Evolutionary conservation across 2,329 filamentous ascomycete genomes (phyloP), one percentile per base, ranked within the genome.

Genomic region (Beauveria sp.): DNA sequence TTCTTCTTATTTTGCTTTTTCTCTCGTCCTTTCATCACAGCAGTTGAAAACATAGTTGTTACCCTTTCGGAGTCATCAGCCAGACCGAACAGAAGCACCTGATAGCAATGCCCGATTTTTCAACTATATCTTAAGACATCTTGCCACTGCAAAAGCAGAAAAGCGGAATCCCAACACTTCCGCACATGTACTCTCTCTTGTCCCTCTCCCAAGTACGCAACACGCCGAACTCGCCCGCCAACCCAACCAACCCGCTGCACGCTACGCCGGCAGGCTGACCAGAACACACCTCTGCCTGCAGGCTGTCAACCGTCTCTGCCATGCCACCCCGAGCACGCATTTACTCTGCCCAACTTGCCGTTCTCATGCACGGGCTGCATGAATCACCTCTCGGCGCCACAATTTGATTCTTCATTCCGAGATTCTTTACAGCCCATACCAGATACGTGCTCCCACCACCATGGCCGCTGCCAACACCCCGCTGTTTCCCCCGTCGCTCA

Each of bases 401-500:
- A 22, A 30, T 41, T 16, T 4, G 2, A 41, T 20, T 28, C 10
- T 14, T 3, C 34, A 37, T 37, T 20, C n/a, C 14, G 20, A 41
- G 34, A 30, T 50, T 24, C 47, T 12, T 24, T 26, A 24, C 44
- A 8, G 22, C 34, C 30, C 20, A 14, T 6, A 41, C 16, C 14
- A 28, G 8, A 4, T 7, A 20, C 20, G 16, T 7, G 22, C 30
- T 24, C 14, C 24, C 50, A 51, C 24, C 50, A 51, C 43, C 43
- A 67, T 67, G 65, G 62, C 64, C 18, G 50, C 48, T 3, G 18
- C 50, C 46, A 55, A 20, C 28, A 57, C 41, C 18, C 65, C 67
- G 54, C 83, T 92, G 70, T 92, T 92, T 79, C 79, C 84, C 52
- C 68, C 82, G 9, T 76, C 80, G 43, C 82, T 91, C 63, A 86